Evolutionary conservation across 2,329 filamentous ascomycete genomes (phyloP), one percentile per base, ranked within the genome.

Genomic region (Aspergillus fumigatiaffinis): DNA sequence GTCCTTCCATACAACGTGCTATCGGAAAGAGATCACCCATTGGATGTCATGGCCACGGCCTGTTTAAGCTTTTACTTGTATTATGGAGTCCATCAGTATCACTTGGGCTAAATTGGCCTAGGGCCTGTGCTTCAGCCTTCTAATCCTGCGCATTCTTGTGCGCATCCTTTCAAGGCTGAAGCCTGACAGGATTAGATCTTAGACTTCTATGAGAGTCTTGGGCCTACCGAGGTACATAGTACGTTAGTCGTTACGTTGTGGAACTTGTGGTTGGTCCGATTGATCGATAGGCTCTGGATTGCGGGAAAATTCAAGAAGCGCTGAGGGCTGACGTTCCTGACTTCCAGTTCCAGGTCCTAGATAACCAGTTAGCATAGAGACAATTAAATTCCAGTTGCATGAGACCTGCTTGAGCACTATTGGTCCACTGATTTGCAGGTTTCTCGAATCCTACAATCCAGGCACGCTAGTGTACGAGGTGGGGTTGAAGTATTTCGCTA

Each of bases 131-230:
- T 60, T 60, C 57, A 60, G 55, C 56, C 60, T 63, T 38, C 32
- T 38, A 38, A 6, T 38, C 56, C 48, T 58, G 56, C 55, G 58
- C 59, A 55, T 55, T 52, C 38, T 47, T 51, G 57, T 48, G 63
- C 62, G 66, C 65, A 71, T 70, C 71, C 70, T 63, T 60, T 68
- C 68, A 73, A 63, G 70, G 69, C 68, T 72, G 70, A 71, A 72
- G 71, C 66, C 70, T 72, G 68, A 71, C 64, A 64, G 63, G 54
- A 58, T 59, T 62, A 53, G 49, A 10, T 25, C 17, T 48, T 21
- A 32, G 54, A 35, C 32, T 35, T 35, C 12, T 6, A 17, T 14
- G 32, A 17, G 32, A 35, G 12, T 6, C 4, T 35, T 17, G 32
- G 32, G 32, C 32, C 32, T 6, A 32, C 10, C 1, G 4, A 32